phyloP scores from a whole-genome alignment of 2,329 filamentous ascomycete genomes.

The Xylaria sp. region DNA sequence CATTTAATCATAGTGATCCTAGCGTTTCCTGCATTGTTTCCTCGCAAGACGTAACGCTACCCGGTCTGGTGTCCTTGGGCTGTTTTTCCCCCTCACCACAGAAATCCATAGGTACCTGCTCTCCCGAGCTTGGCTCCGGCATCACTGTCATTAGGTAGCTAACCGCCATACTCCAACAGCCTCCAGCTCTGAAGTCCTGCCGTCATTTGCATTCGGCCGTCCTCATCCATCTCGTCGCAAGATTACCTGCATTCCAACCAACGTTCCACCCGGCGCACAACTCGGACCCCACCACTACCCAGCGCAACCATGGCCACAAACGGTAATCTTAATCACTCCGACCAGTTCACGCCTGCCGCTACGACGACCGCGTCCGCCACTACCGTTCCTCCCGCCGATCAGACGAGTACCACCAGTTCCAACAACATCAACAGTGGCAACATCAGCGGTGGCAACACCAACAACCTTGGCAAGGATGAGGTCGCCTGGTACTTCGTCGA shows the following conservation, averaged over 20 bases:
- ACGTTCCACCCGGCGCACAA: slow-evolving; percentile 21
- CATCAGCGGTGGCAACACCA: too few species aligned
- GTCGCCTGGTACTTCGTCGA: slow-evolving; percentile 99
- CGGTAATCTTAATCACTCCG: slow-evolving; percentile 53
- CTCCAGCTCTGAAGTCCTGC: not conserved
- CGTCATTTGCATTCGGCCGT: not conserved
- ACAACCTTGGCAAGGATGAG: slow-evolving; percentile 77
- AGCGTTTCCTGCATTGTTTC: slow-evolving; percentile 19
- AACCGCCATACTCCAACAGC: slow-evolving; percentile 5
- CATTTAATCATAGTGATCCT: slow-evolving; percentile 6
- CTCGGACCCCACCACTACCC: slow-evolving; percentile 5
- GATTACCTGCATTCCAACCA: slow-evolving; percentile 14
- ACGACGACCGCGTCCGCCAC: slow-evolving; percentile 39
- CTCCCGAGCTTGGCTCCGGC: slow-evolving; percentile 9
- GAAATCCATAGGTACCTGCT: slow-evolving; percentile 17
- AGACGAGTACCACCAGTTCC: slow-evolving; percentile 33
- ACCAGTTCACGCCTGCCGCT: slow-evolving; percentile 42
- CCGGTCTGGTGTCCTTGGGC: slow-evolving; percentile 11
- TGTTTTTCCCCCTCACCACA: slow-evolving; percentile 12
- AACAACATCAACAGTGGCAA: slow-evolving; percentile 37
- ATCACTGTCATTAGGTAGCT: slow-evolving; percentile 11
- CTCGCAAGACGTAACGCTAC: slow-evolving; percentile 13
- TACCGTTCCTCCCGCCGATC: slow-evolving; percentile 35
- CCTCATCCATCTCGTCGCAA: slow-evolving; percentile 6
- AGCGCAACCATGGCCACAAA: slow-evolving; percentile 57